These are phyloP conservation scores for Aspergillus sp. DNA, from an alignment of 2,329 filamentous ascomycete species.

Conservation along the genomic window DNA sequence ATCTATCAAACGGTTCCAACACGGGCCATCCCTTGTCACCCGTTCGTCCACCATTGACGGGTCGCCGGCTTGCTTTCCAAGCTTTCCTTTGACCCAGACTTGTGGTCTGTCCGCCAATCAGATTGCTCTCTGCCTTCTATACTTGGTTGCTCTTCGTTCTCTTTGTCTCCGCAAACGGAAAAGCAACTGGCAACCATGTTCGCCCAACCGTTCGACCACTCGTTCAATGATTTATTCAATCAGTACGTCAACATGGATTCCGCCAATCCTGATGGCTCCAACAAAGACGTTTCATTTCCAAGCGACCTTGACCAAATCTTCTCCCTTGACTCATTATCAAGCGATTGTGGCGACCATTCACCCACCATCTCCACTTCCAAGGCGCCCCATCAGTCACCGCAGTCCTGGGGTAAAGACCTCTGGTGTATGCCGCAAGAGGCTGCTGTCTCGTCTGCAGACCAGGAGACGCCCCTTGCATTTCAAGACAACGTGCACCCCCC, in stretches of 20 bases:
- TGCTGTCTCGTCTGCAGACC: slow-evolving; percentile 34
- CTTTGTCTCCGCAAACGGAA: slow-evolving; percentile 38
- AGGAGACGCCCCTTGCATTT: slow-evolving; percentile 31
- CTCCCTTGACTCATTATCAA: slow-evolving; percentile 49
- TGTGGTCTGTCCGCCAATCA: slow-evolving; percentile 29
- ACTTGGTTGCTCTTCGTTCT: slow-evolving; percentile 15
- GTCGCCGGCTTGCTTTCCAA: slow-evolving; percentile 20
- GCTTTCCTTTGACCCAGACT: slow-evolving; percentile 20
- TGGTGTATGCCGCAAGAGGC: slow-evolving; percentile 52
- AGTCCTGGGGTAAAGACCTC: slow-evolving; percentile 55
- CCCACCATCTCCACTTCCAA: slow-evolving; percentile 48
- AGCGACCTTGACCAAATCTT: slow-evolving; percentile 53
- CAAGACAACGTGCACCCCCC: slow-evolving; percentile 38
- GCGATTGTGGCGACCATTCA: slow-evolving; percentile 51
- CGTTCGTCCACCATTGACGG: slow-evolving; percentile 7
- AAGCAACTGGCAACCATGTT: slow-evolving; percentile 53
- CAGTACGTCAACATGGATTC: slow-evolving; percentile 60
- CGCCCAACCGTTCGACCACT: slow-evolving; percentile 47
- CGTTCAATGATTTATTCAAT: slow-evolving; percentile 62
- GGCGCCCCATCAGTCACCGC: slow-evolving; percentile 40
- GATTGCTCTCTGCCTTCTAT: slow-evolving; percentile 12
- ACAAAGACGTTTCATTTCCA: slow-evolving; percentile 49
- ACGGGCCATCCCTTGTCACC: slow-evolving; percentile 21
- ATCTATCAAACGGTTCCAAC: slow-evolving; percentile 32
- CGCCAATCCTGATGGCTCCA: slow-evolving; percentile 44